Conservation (phyloP, 2,329 filamentous ascomycete genomes). For the Fusarium agapanthi region DNA sequence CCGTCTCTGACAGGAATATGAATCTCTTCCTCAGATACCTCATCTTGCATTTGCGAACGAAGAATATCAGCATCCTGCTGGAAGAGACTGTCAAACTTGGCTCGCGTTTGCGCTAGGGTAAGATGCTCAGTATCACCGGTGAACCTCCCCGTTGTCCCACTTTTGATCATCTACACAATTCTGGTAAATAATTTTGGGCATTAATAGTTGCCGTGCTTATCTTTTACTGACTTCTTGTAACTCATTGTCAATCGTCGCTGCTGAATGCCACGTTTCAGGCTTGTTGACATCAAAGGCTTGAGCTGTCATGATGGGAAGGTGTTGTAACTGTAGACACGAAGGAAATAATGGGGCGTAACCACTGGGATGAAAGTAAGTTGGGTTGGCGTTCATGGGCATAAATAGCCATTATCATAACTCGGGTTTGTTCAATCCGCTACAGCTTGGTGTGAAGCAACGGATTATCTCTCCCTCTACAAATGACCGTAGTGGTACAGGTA, state of each 20-base stretch:
- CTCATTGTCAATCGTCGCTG: background rate
- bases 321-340: no score
- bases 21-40: background rate
- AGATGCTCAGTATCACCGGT: background rate
- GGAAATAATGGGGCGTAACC: no score
- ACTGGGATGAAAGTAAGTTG: no score
- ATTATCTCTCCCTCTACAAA: background rate
- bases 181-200: rapidly evolving
- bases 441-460: no score
- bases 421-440: rapidly evolving
- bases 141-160: background rate
- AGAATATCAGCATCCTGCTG: background rate
- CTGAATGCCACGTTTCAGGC: background rate
- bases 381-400: no score
- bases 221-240: background rate
- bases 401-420: rapidly evolving
- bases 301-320: rapidly evolving
- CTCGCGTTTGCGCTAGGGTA: rapidly evolving
- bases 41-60: background rate
- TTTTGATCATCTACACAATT: background rate
- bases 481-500: rapidly evolving
- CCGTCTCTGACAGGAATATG: background rate
- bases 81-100: background rate
- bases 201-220: rapidly evolving
- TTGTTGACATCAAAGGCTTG: background rate